These are phyloP conservation scores for Prunus mongolica DNA, from an alignment of 306 rosid genomes.

Conservation along the genomic window DNA sequence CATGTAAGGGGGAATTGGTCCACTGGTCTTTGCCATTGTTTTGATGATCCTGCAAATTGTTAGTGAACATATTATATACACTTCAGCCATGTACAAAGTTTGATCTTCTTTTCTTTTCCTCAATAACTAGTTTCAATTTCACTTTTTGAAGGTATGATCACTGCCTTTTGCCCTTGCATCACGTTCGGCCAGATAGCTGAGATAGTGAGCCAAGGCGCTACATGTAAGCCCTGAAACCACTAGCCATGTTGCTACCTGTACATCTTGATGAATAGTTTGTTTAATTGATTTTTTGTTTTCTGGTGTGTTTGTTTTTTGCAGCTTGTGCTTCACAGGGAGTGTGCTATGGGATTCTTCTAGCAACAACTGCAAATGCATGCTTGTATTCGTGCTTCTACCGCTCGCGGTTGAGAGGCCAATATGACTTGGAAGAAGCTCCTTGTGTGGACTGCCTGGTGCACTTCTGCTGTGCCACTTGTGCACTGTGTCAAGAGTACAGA, in stretches of 20 bases:
- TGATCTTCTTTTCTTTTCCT: too few relatives aligned
- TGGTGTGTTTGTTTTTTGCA: constrained; percentile 4
- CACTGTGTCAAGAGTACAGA: constrained; percentile 71
- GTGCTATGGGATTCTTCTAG: constrained; percentile 31
- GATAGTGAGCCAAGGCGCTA: constrained; percentile 43
- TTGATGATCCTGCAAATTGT: constrained; percentile 61
- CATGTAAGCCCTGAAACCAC: constrained; percentile 34
- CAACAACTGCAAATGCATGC: constrained; percentile 47
- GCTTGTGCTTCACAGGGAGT: constrained; percentile 44
- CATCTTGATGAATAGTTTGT: background rate
- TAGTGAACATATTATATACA: background rate
- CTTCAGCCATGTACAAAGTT: background rate
- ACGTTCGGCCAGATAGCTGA: constrained; percentile 69
- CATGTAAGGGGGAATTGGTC: constrained; percentile 41
- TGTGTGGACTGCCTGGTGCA: constrained; percentile 72
- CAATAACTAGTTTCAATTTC: background rate
- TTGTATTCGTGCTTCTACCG: constrained; percentile 54
- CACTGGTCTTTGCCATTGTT: constrained; percentile 62
- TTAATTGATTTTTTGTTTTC: background rate
- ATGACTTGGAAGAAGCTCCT: constrained; percentile 59
- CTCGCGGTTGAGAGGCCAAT: constrained; percentile 57
- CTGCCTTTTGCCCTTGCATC: constrained; percentile 65
- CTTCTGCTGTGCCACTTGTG: constrained; percentile 60
- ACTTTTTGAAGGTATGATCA: constrained; percentile 44
- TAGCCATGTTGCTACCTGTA: background rate